phyloP scores from a whole-genome alignment of 2,329 filamentous ascomycete genomes.

The Fusarium citri region DNA sequence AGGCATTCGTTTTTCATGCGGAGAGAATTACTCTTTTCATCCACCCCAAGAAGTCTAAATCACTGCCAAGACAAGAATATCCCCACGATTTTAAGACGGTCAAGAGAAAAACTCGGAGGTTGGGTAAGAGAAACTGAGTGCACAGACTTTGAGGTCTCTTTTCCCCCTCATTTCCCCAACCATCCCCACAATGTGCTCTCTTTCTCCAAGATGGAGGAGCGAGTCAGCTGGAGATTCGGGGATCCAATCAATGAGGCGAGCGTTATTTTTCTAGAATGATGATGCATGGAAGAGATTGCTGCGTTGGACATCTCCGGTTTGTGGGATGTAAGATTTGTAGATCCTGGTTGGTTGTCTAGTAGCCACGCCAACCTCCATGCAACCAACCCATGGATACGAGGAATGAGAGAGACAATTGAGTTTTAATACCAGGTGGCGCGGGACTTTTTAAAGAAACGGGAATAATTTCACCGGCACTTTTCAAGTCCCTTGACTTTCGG shows the following conservation, averaged over 20 bases:
- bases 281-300: not conserved
- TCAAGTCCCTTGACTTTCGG: not conserved
- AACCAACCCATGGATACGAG: not conserved
- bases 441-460: not conserved
- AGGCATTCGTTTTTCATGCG: constrained; percentile 4
- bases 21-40: not conserved
- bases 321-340: not conserved
- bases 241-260: constrained; percentile 2
- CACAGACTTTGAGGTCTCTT: not conserved
- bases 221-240: constrained; percentile 8
- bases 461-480: constrained; percentile 1
- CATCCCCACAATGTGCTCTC: constrained; percentile 24
- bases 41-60: constrained; percentile 9
- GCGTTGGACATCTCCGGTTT: not conserved
- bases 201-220: constrained; percentile 19
- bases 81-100: constrained; percentile 15
- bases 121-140: constrained; percentile 8
- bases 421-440: not conserved
- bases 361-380: not conserved
- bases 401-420: not conserved
- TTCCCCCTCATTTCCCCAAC: constrained; percentile 36
- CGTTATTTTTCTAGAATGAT: constrained; percentile 13
- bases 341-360: not conserved
- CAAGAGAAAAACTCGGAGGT: constrained; percentile 33
- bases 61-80: constrained; percentile 5